phyloP scores from a whole-genome alignment of 805 yeast species.

The Candida pseudoglaebosa region DNA sequence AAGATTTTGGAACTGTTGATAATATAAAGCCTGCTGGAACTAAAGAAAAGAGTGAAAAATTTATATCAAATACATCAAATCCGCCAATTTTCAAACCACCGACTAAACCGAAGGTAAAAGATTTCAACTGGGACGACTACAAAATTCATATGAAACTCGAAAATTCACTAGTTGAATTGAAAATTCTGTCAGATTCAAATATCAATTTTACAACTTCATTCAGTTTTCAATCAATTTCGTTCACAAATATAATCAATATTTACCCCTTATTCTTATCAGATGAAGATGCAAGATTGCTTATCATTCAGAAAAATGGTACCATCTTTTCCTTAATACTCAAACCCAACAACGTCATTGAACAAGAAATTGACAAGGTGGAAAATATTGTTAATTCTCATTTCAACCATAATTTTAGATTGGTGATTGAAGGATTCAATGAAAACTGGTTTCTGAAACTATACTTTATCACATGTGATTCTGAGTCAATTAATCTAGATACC shows the following conservation, averaged over 20 bases:
- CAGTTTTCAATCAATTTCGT: not conserved
- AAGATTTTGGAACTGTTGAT: constrained; percentile 16
- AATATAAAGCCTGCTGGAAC: constrained; percentile 10
- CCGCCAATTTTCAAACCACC: constrained; percentile 10
- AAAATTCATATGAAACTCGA: not conserved
- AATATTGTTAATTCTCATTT: not conserved
- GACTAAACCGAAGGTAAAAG: constrained; percentile 13
- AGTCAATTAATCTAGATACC: not conserved
- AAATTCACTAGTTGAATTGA: not conserved
- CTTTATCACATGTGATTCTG: not conserved
- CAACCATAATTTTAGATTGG: not conserved
- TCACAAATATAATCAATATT: not conserved
- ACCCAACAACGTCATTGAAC: not conserved
- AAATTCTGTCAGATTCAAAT: not conserved
- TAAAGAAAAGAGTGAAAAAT: constrained; percentile 1
- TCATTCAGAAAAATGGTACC: not conserved
- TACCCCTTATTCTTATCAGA: constrained; percentile 1
- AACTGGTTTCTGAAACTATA: constrained; percentile 3
- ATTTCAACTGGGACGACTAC: not conserved
- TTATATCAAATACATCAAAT: constrained; percentile 2
- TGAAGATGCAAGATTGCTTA: not conserved
- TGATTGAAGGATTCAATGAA: constrained; percentile 1
- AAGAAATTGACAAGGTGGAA: not conserved
- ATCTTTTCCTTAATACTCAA: not conserved
- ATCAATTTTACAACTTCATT: not conserved